Base-by-base conservation (phyloP, 441 rosid species). In the Erodium texanum region DNA sequence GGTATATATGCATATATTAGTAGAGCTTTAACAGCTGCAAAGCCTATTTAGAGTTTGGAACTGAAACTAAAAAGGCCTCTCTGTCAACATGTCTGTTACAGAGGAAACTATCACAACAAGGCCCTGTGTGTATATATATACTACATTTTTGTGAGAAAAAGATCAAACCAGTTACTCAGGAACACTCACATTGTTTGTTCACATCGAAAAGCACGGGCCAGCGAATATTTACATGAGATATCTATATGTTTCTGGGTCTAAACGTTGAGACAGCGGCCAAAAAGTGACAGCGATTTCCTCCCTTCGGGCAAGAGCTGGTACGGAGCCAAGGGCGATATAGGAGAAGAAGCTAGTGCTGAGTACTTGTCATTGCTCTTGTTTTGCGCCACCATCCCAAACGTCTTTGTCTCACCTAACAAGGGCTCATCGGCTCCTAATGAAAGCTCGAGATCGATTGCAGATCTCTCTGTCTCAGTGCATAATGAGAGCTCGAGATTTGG, bases 391-490 rank as follows among this genome's bases (percentile, higher is more conserved):
- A n/a, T 36, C 11, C 10, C 54, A 45, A 45, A 45, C 18, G 54
- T 15, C 18, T 45, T n/a, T 45, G 4, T n/a, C 5, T 45, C 54
- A 45, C 54, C 54, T 45, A 14, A 3, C 16, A 18, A 45, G 29
- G 15, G 14, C 12, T 68, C 29, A 22, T 29, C 68, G 34, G 34
- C 7, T 52, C 77, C 72, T 16, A 73, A 52, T 7, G 69, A 66
- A 62, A 79, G 82, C 68, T 71, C 76, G 12, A 74, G 74, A 54
- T 70, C 24, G 64, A 18, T 59, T 20, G 54, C 32, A 2, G 68
- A 10, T 22, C 68, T 62, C 67, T 12, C 50, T 5, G 9, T 59
- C 72, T 59, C 24, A 23, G 48, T 45, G 15, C 68, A 18, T 38
- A 23, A 50, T 19, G 70, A n/a, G 15, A 18, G 56, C 27, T 59